Conservation (phyloP, 1,284 basidiomycete species). For the Thecaphora frezii region DNA sequence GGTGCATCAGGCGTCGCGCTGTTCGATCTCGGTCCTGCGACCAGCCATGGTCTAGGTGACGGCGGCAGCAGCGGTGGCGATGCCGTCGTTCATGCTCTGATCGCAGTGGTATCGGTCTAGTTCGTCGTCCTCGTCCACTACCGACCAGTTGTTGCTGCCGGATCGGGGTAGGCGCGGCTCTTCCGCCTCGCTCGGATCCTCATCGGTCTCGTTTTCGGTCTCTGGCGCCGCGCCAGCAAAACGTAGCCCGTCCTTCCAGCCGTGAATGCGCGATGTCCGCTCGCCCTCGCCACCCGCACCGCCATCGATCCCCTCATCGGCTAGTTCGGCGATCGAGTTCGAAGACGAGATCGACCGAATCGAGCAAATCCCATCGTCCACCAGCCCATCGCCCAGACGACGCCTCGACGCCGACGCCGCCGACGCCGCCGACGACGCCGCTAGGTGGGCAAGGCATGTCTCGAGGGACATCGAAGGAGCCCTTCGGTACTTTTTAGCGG, state of each 20-base stretch:
- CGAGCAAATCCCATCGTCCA: constrained; percentile 30
- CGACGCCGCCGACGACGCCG: constrained; percentile 13
- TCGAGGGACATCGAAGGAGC: constrained; percentile 36
- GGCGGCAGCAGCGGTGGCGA: too few relatives aligned
- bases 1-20: too few relatives aligned
- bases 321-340: constrained; percentile 18
- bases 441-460: constrained; percentile 27
- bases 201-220: constrained; percentile 7
- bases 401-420: constrained; percentile 11
- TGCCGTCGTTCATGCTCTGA: too few relatives aligned
- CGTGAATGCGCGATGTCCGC: constrained; percentile 12
- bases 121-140: constrained; percentile 19
- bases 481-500: constrained; percentile 13
- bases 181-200: constrained; percentile 2
- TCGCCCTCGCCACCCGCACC: not conserved
- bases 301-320: constrained; percentile 6
- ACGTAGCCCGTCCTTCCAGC: constrained; percentile 36
- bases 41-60: too few relatives aligned
- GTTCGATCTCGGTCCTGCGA: too few relatives aligned
- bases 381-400: constrained; percentile 16
- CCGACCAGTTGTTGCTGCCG: constrained; percentile 36
- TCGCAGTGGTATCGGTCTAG: not conserved
- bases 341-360: constrained; percentile 27
- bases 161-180: constrained; percentile 10
- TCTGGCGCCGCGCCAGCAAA: constrained; percentile 26